These are phyloP conservation scores for Acidomyces sp. DNA, from an alignment of 495 filamentous ascomycete species.

Conservation along the genomic window DNA sequence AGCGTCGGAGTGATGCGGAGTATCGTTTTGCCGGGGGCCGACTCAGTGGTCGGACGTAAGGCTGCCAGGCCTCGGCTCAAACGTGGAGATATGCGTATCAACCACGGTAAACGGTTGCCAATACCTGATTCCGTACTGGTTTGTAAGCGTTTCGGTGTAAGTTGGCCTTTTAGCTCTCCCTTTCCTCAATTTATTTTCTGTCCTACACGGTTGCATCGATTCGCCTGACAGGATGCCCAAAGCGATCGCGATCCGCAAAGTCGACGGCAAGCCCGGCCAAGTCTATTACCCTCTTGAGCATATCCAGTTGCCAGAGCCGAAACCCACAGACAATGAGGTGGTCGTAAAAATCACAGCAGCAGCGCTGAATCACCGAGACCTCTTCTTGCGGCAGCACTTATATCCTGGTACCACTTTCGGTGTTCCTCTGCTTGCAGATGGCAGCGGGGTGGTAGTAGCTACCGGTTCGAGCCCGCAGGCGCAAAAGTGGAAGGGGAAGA, in stretches of 20 bases:
- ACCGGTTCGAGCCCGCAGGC: slow-evolving; percentile 42
- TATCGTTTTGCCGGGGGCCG: too few species aligned
- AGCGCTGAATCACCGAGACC: slow-evolving; percentile 81
- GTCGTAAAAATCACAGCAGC: slow-evolving; percentile 58
- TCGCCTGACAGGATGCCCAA: slow-evolving; percentile 46
- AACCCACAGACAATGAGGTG: slow-evolving; percentile 51
- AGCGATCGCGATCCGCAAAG: slow-evolving; percentile 41
- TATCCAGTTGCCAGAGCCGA: slow-evolving; percentile 27
- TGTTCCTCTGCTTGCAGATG: slow-evolving; percentile 66
- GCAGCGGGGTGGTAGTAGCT: slow-evolving; percentile 54
- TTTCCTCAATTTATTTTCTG: too few species aligned
- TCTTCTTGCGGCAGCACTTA: slow-evolving; percentile 81
- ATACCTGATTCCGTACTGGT: too few species aligned
- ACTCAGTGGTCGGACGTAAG: too few species aligned
- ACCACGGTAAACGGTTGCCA: too few species aligned
- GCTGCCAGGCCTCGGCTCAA: too few species aligned
- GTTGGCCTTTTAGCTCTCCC: too few species aligned
- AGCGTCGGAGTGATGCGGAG: too few species aligned
- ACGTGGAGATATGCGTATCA: too few species aligned
- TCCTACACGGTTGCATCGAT: too few species aligned
- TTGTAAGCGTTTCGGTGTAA: too few species aligned
- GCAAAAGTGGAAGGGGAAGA: slow-evolving; percentile 44
- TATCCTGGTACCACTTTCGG: slow-evolving; percentile 74
- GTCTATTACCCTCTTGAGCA: slow-evolving; percentile 58
- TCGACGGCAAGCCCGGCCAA: slow-evolving; percentile 67